Conservation (phyloP, 2,329 filamentous ascomycete species). For the Botryotinia globosa region DNA sequence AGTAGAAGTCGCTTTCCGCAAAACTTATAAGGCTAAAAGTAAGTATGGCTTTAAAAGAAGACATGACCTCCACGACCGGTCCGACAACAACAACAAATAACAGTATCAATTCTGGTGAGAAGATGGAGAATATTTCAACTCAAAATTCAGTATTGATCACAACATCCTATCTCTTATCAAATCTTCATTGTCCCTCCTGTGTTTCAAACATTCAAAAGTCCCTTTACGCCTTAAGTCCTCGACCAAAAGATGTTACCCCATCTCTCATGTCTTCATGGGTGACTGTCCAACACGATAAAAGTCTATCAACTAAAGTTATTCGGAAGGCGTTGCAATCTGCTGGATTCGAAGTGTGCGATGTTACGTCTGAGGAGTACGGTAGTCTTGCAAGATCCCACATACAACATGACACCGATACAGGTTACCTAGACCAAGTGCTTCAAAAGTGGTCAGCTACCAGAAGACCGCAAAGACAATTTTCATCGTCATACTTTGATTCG, state of each 20-base stretch:
- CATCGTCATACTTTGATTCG: slow-evolving; percentile 28
- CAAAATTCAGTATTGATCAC: slow-evolving; percentile 20
- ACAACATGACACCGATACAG: slow-evolving; percentile 27
- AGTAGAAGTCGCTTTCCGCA: slow-evolving; percentile 2
- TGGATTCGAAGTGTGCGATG: slow-evolving; percentile 55
- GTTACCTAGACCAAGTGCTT: slow-evolving; percentile 34
- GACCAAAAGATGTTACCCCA: slow-evolving; percentile 58
- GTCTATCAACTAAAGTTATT: slow-evolving; percentile 45
- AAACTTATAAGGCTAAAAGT: neutral
- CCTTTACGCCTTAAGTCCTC: slow-evolving; percentile 49
- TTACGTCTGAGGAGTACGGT: slow-evolving; percentile 25
- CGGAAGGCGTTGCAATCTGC: slow-evolving; percentile 51
- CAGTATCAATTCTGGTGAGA: slow-evolving; percentile 9
- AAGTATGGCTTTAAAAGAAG: neutral
- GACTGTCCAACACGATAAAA: slow-evolving; percentile 54
- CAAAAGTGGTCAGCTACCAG: slow-evolving; percentile 30
- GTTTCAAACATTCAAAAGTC: slow-evolving; percentile 62
- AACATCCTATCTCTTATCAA: slow-evolving; percentile 58
- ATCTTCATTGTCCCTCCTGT: slow-evolving; percentile 77
- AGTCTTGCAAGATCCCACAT: slow-evolving; percentile 13
- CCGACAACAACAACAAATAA: neutral
- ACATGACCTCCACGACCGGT: neutral
- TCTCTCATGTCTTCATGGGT: slow-evolving; percentile 71
- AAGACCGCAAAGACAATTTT: neutral
- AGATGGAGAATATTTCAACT: slow-evolving; percentile 6